Evolutionary conservation across 345 rosid genomes (phyloP).

Genomic region (Noccaea caerulescens): DNA sequence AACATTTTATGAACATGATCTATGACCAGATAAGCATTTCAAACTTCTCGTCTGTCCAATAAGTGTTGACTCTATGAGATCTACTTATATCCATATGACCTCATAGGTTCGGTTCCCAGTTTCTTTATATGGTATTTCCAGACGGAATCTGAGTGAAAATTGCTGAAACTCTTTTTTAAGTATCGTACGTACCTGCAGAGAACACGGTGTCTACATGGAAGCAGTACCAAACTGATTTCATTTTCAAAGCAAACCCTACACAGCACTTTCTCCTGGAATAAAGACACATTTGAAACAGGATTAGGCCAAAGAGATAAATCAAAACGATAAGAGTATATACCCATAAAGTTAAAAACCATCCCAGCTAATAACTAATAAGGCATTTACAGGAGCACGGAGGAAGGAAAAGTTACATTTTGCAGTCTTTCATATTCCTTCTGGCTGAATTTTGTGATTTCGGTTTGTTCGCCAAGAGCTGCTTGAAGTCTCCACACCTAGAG

Average conservation of each 20-base stretch:
- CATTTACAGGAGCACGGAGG: background rate
- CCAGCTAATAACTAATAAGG: background rate
- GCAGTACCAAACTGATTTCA: conserved; percentile 85
- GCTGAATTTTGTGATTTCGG: conserved; percentile 87
- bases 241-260: conserved; percentile 95
- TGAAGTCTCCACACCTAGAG: conserved; percentile 97
- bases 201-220: conserved; percentile 91
- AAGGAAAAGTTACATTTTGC: conserved; percentile 61
- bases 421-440: conserved; percentile 95
- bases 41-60: conserved; percentile 13
- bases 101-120: conserved; percentile 6
- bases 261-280: conserved; percentile 85
- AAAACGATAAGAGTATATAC: background rate
- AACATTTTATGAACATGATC: conserved; percentile 14
- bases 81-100: background rate
- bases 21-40: background rate
- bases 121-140: background rate
- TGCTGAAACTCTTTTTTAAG: background rate
- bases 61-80: background rate
- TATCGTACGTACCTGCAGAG: conserved; percentile 78
- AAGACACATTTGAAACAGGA: conserved; percentile 20
- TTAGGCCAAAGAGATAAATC: conserved; percentile 1
- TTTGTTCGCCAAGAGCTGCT: conserved; percentile 97
- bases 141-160: background rate
- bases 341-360: background rate